Percentiles rank a stretch among this genome's conserved stretches.
These are phyloP conservation scores for Xylaria sp. DNA, from an alignment of 2,329 filamentous ascomycete genomes.

Conservation along the genomic window DNA sequence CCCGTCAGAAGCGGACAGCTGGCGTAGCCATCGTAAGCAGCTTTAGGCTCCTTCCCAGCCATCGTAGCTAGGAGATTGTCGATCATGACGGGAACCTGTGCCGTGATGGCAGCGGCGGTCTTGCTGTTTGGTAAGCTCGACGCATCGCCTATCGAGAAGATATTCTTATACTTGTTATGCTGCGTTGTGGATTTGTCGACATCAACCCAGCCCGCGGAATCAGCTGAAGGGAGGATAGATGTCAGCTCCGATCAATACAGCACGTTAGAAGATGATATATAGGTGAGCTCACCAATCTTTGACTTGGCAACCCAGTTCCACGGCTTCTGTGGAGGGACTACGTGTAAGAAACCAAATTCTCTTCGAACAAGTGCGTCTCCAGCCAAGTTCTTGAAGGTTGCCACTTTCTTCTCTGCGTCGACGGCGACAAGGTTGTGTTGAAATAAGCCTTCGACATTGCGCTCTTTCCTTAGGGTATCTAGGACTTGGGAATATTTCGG, in stretches of 20 bases:
- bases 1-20: slow-evolving; percentile 58
- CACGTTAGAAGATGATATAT: background rate
- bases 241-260: slow-evolving; percentile 49
- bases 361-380: slow-evolving; percentile 49
- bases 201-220: slow-evolving; percentile 50
- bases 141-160: slow-evolving; percentile 55
- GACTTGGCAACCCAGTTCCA: slow-evolving; percentile 51
- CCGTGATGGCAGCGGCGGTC: slow-evolving; percentile 58
- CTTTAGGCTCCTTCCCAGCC: slow-evolving; percentile 49
- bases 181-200: slow-evolving; percentile 50
- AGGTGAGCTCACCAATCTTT: slow-evolving; percentile 50
- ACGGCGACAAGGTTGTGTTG: slow-evolving; percentile 53
- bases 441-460: slow-evolving; percentile 53
- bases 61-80: slow-evolving; percentile 53
- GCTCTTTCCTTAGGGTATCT: slow-evolving; percentile 50
- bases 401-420: slow-evolving; percentile 50
- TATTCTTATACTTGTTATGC: slow-evolving; percentile 52
- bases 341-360: slow-evolving; percentile 52
- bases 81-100: slow-evolving; percentile 57
- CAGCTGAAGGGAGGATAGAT: slow-evolving; percentile 62
- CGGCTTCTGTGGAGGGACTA: slow-evolving; percentile 51
- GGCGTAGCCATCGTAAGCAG: slow-evolving; percentile 57
- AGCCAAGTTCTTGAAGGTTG: slow-evolving; percentile 51
- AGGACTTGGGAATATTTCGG: slow-evolving; percentile 53
- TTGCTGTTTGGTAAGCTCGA: slow-evolving; percentile 55